Conservation (phyloP, 164 flowering plant genomes). For the Vitis rotundifolia region DNA sequence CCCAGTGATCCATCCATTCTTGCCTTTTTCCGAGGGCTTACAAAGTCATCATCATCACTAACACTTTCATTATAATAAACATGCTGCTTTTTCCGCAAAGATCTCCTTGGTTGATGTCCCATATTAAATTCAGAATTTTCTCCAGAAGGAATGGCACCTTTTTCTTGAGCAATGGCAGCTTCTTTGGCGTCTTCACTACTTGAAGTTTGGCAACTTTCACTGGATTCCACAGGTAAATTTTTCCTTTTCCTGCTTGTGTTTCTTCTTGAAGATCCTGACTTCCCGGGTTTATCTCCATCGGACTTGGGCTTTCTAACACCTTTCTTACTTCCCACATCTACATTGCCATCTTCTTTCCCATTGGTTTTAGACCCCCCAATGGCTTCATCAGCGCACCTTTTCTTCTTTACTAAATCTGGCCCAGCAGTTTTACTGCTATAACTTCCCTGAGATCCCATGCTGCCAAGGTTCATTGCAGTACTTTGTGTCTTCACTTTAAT, state of each 20-base stretch:
- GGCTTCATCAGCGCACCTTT: conserved; percentile 4
- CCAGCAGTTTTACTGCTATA: not conserved
- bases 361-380: conserved; percentile 2
- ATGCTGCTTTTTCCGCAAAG: conserved; percentile 40
- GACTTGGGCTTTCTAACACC: conserved; percentile 14
- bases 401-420: conserved; percentile 1
- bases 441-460: not conserved
- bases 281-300: conserved; percentile 6
- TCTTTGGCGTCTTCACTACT: conserved; percentile 7
- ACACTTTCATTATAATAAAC: conserved; percentile 53
- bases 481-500: conserved; percentile 7
- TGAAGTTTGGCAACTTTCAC: conserved; percentile 16
- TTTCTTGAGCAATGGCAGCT: conserved; percentile 5
- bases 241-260: conserved; percentile 15
- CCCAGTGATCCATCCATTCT: not conserved
- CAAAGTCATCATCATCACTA: conserved; percentile 48
- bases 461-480: conserved; percentile 7
- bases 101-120: conserved; percentile 36
- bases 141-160: conserved; percentile 7
- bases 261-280: conserved; percentile 8
- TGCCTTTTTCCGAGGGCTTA: conserved; percentile 19
- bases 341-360: conserved; percentile 5
- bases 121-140: conserved; percentile 12
- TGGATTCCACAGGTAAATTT: conserved; percentile 16
- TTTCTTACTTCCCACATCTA: conserved; percentile 12